A percentile compares a stretch with the other conserved stretches of the same genome.
phyloP scores from a whole-genome alignment of 2,329 filamentous ascomycete genomes.

The Fusarium pseudoanthophilum region DNA sequence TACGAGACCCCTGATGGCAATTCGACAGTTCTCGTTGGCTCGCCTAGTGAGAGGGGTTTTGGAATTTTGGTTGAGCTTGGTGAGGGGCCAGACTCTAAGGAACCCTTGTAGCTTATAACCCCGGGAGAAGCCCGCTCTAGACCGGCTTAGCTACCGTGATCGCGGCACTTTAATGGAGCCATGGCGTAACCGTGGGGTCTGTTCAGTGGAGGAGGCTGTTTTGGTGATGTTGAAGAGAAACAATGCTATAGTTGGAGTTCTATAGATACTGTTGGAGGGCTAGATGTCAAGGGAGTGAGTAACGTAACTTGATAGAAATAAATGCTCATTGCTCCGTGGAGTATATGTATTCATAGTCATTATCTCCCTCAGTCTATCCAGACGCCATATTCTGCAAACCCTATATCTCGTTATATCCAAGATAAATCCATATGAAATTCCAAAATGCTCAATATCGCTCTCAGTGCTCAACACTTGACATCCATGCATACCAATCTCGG shows the following conservation, averaged over 20 bases:
- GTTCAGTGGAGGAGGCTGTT: not conserved
- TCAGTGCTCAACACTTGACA: not conserved
- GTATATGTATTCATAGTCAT: constrained; percentile 29
- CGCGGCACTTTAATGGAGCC: constrained; percentile 21
- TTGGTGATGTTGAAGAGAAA: not conserved
- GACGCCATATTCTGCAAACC: constrained; percentile 24
- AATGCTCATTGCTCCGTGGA: not conserved
- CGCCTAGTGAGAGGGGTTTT: constrained; percentile 14
- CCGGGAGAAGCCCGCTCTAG: constrained; percentile 32
- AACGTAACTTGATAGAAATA: not conserved
- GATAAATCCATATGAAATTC: not conserved
- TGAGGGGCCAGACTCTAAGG: constrained; percentile 1
- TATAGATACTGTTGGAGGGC: not conserved
- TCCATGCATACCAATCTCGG: not conserved
- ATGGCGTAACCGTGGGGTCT: constrained; percentile 34
- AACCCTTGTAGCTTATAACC: constrained; percentile 5
- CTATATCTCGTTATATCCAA: constrained; percentile 5
- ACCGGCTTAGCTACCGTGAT: constrained; percentile 20
- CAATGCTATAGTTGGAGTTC: too few relatives aligned
- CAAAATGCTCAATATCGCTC: constrained; percentile 15
- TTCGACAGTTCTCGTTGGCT: constrained; percentile 41
- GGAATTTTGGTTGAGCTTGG: constrained; percentile 28
- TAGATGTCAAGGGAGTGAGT: not conserved
- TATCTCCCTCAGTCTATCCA: constrained; percentile 18
- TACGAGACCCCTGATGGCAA: constrained; percentile 37